Percentiles rank a stretch among this genome's conserved stretches.
Conservation (phyloP, 225 moss, liverwort and hornwort genomes). For the Pseudisothecium myosuroides region DNA sequence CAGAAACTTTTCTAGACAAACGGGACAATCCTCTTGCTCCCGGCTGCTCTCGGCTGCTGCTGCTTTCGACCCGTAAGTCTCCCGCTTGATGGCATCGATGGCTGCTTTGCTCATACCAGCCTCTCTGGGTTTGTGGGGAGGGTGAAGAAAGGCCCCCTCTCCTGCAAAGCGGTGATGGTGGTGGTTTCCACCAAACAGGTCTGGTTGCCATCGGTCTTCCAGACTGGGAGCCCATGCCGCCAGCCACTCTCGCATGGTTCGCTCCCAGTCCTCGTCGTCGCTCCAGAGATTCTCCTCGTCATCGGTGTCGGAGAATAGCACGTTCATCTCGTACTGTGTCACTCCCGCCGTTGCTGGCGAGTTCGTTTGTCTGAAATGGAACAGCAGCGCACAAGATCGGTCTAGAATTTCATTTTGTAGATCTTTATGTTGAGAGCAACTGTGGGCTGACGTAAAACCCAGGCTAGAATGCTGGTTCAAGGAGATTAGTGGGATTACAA, state of each 20-base stretch:
- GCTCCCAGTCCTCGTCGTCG: constrained; percentile 89
- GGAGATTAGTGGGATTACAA: not conserved
- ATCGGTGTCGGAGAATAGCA: constrained; percentile 57
- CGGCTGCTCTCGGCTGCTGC: constrained; percentile 18
- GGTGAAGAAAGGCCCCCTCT: not conserved
- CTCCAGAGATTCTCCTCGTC: constrained; percentile 82
- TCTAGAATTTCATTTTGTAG: not conserved
- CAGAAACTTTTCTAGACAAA: constrained; percentile 73
- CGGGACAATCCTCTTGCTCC: constrained; percentile 91
- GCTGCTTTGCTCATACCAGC: constrained; percentile 69
- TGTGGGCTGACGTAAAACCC: not conserved
- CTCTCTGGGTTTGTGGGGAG: constrained; percentile 41
- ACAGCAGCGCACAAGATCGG: not conserved
- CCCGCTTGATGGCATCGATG: constrained; percentile 58
- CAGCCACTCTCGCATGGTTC: constrained; percentile 84
- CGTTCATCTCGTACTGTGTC: constrained; percentile 40
- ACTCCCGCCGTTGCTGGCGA: not conserved
- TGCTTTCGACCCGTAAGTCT: constrained; percentile 24
- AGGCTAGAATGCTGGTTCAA: not conserved
- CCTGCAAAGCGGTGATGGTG: constrained; percentile 15
- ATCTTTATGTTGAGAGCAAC: not conserved
- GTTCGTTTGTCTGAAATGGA: constrained; percentile 25
- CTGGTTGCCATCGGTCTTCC: constrained; percentile 67
- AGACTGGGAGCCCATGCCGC: constrained; percentile 69
- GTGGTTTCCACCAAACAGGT: constrained; percentile 25